Base-by-base conservation (phyloP, 441 rosid genomes). In the Brassica hybrid region DNA sequence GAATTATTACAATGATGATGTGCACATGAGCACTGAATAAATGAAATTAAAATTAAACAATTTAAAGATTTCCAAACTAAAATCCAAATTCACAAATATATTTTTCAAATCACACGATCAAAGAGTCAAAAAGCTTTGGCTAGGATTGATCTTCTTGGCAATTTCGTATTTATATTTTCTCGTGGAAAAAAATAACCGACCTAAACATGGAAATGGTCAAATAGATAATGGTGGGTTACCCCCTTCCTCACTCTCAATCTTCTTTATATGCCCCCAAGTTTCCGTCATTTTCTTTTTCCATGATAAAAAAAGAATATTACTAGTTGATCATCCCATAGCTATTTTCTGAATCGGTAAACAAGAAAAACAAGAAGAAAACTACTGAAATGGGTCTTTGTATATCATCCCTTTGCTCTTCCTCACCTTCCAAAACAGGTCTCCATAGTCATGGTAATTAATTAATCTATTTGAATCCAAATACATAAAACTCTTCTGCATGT, bases 361-460 rank as follows among this genome's bases (percentile, higher is more conserved):
- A 71, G 72, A 59, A 69, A 58, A 9, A 34, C 7, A 54, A 25
- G 48, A 58, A 21, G 1, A 63, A 27, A 14, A 18, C 34, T 64
- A 6, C 38, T 70, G 69, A 50, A 60, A 80, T 76, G 80, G 80
- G 79, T 72, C 8, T 0, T 30, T 80, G 80, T 18, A 0, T 62
- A 8, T 79, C 82, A 57, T 8, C 0, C 3, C 11, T 1, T 13
- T 61, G 65, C 23, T 72, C 72, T 9, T 67, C 81, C 23, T 72
- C 81, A 13, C 30, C 25, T 23, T 78, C 75, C 68, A 69, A 45
- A 32, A 30, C 68, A 45, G 45, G n/a, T 69, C 75, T 64, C 64
- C 74, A 61, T 0, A 67, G 50, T 18, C 65, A 67, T 62, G 74
- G 78, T 63, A 59, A 30, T 34, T 63, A 59, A 30, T 34, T 9